These are phyloP conservation scores for Ulmus americana DNA, from an alignment of 331 rosid species.

Conservation along the genomic window DNA sequence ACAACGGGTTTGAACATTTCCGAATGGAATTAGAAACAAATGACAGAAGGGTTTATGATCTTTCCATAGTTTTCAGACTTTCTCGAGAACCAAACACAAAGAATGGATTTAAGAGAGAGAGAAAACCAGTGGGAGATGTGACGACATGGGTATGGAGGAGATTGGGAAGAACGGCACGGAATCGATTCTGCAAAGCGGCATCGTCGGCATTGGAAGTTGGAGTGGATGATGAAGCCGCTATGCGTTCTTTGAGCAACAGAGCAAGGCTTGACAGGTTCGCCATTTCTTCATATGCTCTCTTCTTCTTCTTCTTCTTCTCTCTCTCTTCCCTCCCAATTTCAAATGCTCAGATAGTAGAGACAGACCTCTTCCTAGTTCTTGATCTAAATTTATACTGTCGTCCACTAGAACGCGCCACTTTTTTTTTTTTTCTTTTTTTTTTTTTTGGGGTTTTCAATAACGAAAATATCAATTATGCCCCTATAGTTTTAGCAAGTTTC, in stretches of 20 bases:
- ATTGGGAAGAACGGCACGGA: conserved; percentile 79
- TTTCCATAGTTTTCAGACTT: not conserved
- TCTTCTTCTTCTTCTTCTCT: not conserved
- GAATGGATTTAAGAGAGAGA: not conserved
- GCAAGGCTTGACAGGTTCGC: conserved; percentile 61
- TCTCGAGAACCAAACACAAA: conserved; percentile 7
- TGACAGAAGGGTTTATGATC: not conserved
- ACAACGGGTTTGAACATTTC: not conserved
- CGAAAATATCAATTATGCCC: no score
- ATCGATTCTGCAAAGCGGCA: conserved; percentile 56
- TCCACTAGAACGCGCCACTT: conserved; percentile 3
- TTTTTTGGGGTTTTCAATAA: no score
- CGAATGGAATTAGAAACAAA: not conserved
- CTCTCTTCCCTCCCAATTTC: conserved; percentile 33
- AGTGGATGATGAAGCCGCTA: conserved; percentile 61
- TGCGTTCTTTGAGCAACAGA: conserved; percentile 77
- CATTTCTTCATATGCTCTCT: conserved; percentile 28
- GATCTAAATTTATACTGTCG: not conserved
- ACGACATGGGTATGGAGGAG: conserved; percentile 61
- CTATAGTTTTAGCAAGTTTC: no score
- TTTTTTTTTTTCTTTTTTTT: conserved; percentile 7
- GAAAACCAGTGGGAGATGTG: conserved; percentile 59
- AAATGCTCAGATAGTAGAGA: conserved; percentile 2
- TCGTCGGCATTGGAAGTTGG: conserved; percentile 42
- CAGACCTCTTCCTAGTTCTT: not conserved